Conservation (phyloP, 495 filamentous ascomycete species). For the Xylaria nigripes region DNA sequence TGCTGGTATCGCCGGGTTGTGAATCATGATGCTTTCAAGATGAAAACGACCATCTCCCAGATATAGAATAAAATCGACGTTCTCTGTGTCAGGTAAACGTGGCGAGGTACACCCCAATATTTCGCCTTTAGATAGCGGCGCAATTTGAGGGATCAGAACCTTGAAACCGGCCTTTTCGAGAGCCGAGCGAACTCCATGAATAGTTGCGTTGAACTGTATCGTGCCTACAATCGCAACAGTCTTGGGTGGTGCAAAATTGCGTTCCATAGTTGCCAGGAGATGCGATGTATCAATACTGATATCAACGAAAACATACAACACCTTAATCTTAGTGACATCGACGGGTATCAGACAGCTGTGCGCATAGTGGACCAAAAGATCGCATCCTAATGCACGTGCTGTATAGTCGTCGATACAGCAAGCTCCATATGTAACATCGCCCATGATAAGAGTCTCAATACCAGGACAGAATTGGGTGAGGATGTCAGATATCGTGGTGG, state of each 20-base stretch:
- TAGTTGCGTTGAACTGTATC: slow-evolving; percentile 96
- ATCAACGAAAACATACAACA: slow-evolving; percentile 95
- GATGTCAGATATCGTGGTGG: slow-evolving; percentile 96
- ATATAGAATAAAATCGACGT: slow-evolving; percentile 77
- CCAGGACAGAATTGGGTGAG: slow-evolving; percentile 88
- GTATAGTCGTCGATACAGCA: slow-evolving; percentile 99
- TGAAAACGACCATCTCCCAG: slow-evolving; percentile 96
- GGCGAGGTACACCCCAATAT: slow-evolving; percentile 95
- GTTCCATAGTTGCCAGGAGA: slow-evolving; percentile 75
- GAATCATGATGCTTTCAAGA: slow-evolving; percentile 96
- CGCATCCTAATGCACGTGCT: slow-evolving; percentile 85
- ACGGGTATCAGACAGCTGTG: slow-evolving; percentile 95
- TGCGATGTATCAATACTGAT: slow-evolving; percentile 90
- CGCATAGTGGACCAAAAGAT: slow-evolving; percentile 93
- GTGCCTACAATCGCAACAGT: slow-evolving; percentile 90
- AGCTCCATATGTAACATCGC: slow-evolving; percentile 96
- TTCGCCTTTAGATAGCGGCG: slow-evolving; percentile 86
- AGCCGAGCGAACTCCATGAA: slow-evolving; percentile 68
- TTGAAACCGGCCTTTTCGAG: slow-evolving; percentile 76
- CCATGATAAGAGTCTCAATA: slow-evolving; percentile 92
- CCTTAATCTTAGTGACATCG: slow-evolving; percentile 89
- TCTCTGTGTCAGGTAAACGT: slow-evolving; percentile 46
- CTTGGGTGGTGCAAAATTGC: slow-evolving; percentile 77
- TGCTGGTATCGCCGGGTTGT: slow-evolving; percentile 81
- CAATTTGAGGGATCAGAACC: slow-evolving; percentile 82